Percentiles rank a stretch among this genome's conserved stretches.
phyloP scores from a whole-genome alignment of 768 basidiomycete species.

The Tephrocybe rancida region DNA sequence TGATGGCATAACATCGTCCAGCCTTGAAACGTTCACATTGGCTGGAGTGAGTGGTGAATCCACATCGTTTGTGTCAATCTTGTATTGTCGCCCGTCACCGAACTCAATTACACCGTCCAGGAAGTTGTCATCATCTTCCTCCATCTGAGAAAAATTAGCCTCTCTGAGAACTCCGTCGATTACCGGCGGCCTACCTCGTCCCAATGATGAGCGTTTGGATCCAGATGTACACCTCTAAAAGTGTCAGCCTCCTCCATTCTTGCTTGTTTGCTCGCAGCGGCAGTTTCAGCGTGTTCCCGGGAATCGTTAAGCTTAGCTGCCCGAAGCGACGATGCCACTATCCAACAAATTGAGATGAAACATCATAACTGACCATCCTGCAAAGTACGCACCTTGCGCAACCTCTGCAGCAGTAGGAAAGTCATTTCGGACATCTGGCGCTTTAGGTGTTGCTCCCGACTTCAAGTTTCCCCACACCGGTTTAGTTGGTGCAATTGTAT shows the following conservation, averaged over 20 bases:
- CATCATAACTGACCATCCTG: background rate
- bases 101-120: slow-evolving; percentile 92
- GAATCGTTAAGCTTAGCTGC: slow-evolving; percentile 39
- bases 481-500: slow-evolving; percentile 38
- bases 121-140: slow-evolving; percentile 92
- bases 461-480: slow-evolving; percentile 76
- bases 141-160: slow-evolving; percentile 55
- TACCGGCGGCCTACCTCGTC: slow-evolving; percentile 74
- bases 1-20: slow-evolving; percentile 19
- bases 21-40: slow-evolving; percentile 21
- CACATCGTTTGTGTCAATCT: slow-evolving; percentile 57
- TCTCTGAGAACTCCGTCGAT: background rate
- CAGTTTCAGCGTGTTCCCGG: slow-evolving; percentile 53
- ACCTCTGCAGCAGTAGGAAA: slow-evolving; percentile 98
- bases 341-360: slow-evolving; percentile 7
- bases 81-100: slow-evolving; percentile 92
- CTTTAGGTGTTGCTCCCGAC: slow-evolving; percentile 35
- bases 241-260: slow-evolving; percentile 86
- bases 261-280: slow-evolving; percentile 59
- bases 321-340: slow-evolving; percentile 33
- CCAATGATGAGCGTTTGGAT: slow-evolving; percentile 96
- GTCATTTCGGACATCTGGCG: slow-evolving; percentile 58
- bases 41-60: slow-evolving; percentile 26
- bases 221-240: slow-evolving; percentile 91
- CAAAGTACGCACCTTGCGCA: slow-evolving; percentile 65